A percentile compares a stretch with the other conserved stretches of the same genome.
Evolutionary conservation across 805 yeast species (phyloP).

Genomic region (Candida suzukii): DNA sequence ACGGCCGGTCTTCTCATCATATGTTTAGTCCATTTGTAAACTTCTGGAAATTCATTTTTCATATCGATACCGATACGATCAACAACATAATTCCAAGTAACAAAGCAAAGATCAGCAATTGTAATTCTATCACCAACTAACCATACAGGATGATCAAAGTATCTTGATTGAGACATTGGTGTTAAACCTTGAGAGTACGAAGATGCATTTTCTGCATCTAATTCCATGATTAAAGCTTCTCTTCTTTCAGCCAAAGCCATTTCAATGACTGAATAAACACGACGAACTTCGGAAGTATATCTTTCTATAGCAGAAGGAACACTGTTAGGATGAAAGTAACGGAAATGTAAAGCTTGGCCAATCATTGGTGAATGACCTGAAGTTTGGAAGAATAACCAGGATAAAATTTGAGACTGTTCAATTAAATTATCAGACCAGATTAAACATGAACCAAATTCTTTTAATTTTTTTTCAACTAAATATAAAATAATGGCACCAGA

Average conservation of each 20-base stretch:
- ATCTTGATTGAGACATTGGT: constrained; percentile 75
- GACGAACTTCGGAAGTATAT: constrained; percentile 84
- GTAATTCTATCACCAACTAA: constrained; percentile 79
- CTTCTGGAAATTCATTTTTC: constrained; percentile 87
- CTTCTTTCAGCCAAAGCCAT: constrained; percentile 92
- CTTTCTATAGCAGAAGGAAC: constrained; percentile 87
- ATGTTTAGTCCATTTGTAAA: constrained; percentile 89
- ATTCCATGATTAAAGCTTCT: constrained; percentile 83
- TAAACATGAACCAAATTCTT: constrained; percentile 60
- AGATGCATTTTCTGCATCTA: constrained; percentile 82
- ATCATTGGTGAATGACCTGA: constrained; percentile 99
- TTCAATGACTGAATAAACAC: constrained; percentile 91
- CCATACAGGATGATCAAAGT: constrained; percentile 94
- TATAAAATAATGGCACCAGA: constrained; percentile 88
- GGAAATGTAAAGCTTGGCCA: constrained; percentile 92
- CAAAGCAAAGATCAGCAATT: constrained; percentile 86
- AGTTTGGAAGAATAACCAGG: constrained; percentile 93
- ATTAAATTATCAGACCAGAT: constrained; percentile 73
- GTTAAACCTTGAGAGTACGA: constrained; percentile 85
- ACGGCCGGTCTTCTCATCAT: constrained; percentile 97
- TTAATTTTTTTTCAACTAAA: constrained; percentile 59
- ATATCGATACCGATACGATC: constrained; percentile 87
- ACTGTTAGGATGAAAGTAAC: constrained; percentile 80
- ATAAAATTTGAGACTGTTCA: constrained; percentile 77
- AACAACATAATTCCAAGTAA: constrained; percentile 96